Evolutionary conservation across 2,329 filamentous ascomycete genomes (phyloP), one percentile per base, ranked within the genome.

Genomic region (Diaporthe sp.): DNA sequence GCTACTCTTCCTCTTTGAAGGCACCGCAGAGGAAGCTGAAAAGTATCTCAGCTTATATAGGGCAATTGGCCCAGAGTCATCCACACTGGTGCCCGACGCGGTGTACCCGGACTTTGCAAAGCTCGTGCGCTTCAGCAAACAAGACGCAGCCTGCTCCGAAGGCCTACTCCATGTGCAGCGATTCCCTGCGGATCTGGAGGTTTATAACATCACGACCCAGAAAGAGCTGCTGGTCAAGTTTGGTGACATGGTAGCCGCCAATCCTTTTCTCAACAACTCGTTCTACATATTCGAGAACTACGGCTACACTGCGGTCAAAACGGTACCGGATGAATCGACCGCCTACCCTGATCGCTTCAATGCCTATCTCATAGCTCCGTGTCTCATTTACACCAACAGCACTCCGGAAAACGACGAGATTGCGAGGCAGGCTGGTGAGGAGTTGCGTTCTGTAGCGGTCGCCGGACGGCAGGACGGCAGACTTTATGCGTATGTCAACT

Each of bases 321-420:
- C n/a, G 2, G 31, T 70, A 25, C 34, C 49, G 9, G 49, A 70
- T 22, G 49, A 70, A 22, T 28, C 46, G 1, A 70, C 65, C 13
- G 65, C 65, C 13, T 70, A 55, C 9, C 65, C 65, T 13, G 65
- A 70, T 39, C 65, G 49, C 4, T 70, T 53, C 49, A 70, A 70
- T 55, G 49, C 80, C 80, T 7, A 76, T 70, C 78, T 89, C 10
- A 84, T 88, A 44, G 72, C 82, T 46, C 82, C 84, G 1, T 82
- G 84, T 0, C 80, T 87, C 7, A 70, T 34, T 78, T 87, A 39
- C 80, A 79, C 13, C 87, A 87, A 78, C 76, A 65, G 22, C 82
- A 84, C n/a, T 78, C 74, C 53, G 81, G 82, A n/a, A 57, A 79
- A 0, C 2, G 67, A 75, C 28, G 67, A 61, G 25, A 55, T 71